A percentile compares a stretch with the other conserved stretches of the same genome.
Evolutionary conservation across 371 early-diverging fungal genomes (phyloP).

Genomic region (Zopfochytrium polystomum): DNA sequence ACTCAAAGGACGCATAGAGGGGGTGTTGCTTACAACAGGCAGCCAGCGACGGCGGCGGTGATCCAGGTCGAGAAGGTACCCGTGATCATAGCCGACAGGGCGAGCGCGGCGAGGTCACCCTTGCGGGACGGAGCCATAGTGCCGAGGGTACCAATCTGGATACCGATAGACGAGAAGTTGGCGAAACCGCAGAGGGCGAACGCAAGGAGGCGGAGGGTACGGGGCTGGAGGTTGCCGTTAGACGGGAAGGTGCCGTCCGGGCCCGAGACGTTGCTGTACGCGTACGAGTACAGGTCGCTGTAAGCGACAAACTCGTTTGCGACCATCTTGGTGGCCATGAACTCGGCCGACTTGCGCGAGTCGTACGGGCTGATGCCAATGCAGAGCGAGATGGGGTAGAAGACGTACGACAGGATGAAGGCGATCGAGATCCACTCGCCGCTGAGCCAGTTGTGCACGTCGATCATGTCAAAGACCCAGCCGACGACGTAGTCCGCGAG

Average conservation of each 20-base stretch:
- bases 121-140: constrained; percentile 78
- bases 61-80: constrained; percentile 81
- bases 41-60: constrained; percentile 82
- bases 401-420: constrained; percentile 70
- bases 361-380: constrained; percentile 61
- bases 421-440: constrained; percentile 43
- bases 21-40: constrained; percentile 50
- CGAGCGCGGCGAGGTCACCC: constrained; percentile 70
- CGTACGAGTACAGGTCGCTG: constrained; percentile 35
- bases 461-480: constrained; percentile 73
- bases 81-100: constrained; percentile 75
- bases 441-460: constrained; percentile 43
- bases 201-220: constrained; percentile 41
- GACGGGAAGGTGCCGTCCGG: constrained; percentile 13
- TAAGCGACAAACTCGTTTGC: constrained; percentile 92
- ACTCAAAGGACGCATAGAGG: no score
- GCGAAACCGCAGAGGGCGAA: constrained; percentile 90
- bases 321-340: constrained; percentile 84
- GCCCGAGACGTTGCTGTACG: constrained; percentile 12
- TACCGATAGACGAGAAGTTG: constrained; percentile 83
- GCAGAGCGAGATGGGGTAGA: constrained; percentile 78
- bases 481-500: constrained; percentile 69
- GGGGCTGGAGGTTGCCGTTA: constrained; percentile 14
- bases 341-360: constrained; percentile 61
- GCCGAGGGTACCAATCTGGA: constrained; percentile 77